phyloP scores from a whole-genome alignment of 2,329 filamentous ascomycete genomes.

The Aspergillus sp. region DNA sequence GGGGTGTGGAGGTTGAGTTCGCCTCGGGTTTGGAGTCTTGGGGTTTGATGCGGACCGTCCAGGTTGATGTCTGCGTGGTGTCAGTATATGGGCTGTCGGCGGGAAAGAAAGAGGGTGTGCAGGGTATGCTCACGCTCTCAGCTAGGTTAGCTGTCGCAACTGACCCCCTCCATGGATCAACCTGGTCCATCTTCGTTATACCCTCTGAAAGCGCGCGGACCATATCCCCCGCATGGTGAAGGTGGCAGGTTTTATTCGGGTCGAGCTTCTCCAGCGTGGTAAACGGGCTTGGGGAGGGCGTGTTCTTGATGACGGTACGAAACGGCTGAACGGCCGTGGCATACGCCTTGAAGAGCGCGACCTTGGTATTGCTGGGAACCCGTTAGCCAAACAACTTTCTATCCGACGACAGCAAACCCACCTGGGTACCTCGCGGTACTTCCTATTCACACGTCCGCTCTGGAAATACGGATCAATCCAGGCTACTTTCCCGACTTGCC shows the following conservation, averaged over 20 bases:
- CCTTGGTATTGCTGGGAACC: slow-evolving; percentile 48
- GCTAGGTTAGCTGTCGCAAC: slow-evolving; percentile 25
- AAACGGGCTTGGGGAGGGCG: slow-evolving; percentile 46
- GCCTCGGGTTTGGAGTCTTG: slow-evolving; percentile 16
- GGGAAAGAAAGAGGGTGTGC: slow-evolving; percentile 1
- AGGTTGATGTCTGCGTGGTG: slow-evolving; percentile 16
- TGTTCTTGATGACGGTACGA: slow-evolving; percentile 40
- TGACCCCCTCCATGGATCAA: slow-evolving; percentile 23
- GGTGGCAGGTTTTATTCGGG: slow-evolving; percentile 48
- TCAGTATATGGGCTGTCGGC: slow-evolving; percentile 6
- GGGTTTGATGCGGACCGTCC: slow-evolving; percentile 24
- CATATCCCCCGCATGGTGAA: slow-evolving; percentile 51
- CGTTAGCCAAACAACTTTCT: neutral
- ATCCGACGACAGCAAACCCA: slow-evolving; percentile 13
- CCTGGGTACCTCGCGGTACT: slow-evolving; percentile 53
- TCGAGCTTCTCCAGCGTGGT: slow-evolving; percentile 44
- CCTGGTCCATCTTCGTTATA: slow-evolving; percentile 27
- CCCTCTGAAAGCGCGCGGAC: slow-evolving; percentile 37
- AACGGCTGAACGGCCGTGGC: slow-evolving; percentile 47
- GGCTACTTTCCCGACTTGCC: slow-evolving; percentile 40
- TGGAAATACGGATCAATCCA: slow-evolving; percentile 53
- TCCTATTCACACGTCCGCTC: slow-evolving; percentile 43
- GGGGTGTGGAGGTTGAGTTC: slow-evolving; percentile 30
- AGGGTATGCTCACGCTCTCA: slow-evolving; percentile 22
- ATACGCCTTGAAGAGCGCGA: slow-evolving; percentile 49